phyloP scores from a whole-genome alignment of 768 basidiomycete species.

The Suillus variegatus region DNA sequence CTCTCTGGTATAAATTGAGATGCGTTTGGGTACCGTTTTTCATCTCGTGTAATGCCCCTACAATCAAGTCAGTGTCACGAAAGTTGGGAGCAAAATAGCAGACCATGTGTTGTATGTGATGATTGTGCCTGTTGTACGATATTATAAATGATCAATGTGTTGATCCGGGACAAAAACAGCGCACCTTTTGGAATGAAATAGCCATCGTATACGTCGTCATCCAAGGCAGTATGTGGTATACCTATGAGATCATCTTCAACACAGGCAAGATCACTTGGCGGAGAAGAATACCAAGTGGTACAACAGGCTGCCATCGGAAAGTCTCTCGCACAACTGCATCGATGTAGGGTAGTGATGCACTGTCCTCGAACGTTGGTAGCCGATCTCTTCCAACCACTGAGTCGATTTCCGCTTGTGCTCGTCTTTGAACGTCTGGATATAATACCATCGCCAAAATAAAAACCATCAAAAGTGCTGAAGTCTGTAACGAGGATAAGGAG shows the following conservation, averaged over 20 bases:
- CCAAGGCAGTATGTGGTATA: conserved; percentile 14
- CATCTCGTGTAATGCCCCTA: conserved; percentile 17
- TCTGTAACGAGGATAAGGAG: conserved; percentile 9
- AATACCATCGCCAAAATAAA: conserved; percentile 22
- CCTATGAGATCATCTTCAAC: conserved; percentile 2
- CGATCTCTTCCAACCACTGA: conserved; percentile 19
- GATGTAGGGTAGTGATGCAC: conserved; percentile 15
- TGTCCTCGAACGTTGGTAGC: conserved; percentile 15
- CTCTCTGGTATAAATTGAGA: conserved; percentile 16
- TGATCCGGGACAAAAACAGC: neutral
- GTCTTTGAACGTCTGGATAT: conserved; percentile 16
- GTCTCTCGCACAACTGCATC: conserved; percentile 19
- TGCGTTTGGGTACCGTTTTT: conserved; percentile 13
- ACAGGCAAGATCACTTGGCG: neutral
- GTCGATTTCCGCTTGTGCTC: conserved; percentile 25
- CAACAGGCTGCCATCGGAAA: conserved; percentile 16
- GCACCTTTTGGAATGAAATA: conserved; percentile 22
- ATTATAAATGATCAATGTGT: neutral
- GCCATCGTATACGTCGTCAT: conserved; percentile 16
- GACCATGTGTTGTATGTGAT: conserved; percentile 16
- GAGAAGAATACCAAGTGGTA: conserved; percentile 14
- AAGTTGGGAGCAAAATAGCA: neutral
- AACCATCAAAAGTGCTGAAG: conserved; percentile 9
- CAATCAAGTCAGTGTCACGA: neutral
- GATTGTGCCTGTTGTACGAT: conserved; percentile 7